Evolutionary conservation across 2,329 filamentous ascomycete genomes (phyloP).

Genomic region (Dendryphion nanum): DNA sequence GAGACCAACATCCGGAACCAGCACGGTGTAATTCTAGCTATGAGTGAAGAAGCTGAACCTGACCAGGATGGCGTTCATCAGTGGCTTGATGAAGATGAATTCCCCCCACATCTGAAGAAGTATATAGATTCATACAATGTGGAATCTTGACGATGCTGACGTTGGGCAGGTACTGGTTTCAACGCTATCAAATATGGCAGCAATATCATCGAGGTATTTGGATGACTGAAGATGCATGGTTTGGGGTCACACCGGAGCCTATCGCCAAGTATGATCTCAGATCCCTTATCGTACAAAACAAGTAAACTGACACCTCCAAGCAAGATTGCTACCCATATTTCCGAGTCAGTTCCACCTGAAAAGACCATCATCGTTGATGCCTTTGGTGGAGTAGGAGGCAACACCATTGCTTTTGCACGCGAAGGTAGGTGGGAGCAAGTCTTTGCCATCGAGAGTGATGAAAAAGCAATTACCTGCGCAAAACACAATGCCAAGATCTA

Average conservation of each 20-base stretch:
- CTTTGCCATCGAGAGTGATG: conserved; percentile 85
- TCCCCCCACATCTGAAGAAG: conserved; percentile 85
- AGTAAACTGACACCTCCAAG: conserved; percentile 41
- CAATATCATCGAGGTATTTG: conserved; percentile 83
- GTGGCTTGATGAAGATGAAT: conserved; percentile 67
- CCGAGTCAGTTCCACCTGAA: conserved; percentile 50
- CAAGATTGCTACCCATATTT: conserved; percentile 73
- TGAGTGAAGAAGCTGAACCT: conserved; percentile 16
- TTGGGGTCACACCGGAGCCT: conserved; percentile 91
- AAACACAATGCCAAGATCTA: conserved; percentile 90
- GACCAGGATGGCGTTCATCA: conserved; percentile 56
- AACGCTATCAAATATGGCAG: conserved; percentile 84
- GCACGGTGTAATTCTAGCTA: too few species aligned
- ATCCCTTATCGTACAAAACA: background rate
- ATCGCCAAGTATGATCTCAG: conserved; percentile 66
- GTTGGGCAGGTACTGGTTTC: conserved; percentile 78
- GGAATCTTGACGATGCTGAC: background rate
- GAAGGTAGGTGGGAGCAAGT: conserved; percentile 77
- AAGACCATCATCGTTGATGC: conserved; percentile 77
- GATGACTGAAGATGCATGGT: conserved; percentile 95
- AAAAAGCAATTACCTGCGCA: conserved; percentile 78
- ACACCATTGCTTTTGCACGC: conserved; percentile 89
- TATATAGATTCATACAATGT: conserved; percentile 42
- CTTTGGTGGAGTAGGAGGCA: conserved; percentile 90
- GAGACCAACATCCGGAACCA: too few species aligned